These are phyloP conservation scores for Protomyces gravidus DNA, from an alignment of 1,139 yeast genomes.

Conservation along the genomic window DNA sequence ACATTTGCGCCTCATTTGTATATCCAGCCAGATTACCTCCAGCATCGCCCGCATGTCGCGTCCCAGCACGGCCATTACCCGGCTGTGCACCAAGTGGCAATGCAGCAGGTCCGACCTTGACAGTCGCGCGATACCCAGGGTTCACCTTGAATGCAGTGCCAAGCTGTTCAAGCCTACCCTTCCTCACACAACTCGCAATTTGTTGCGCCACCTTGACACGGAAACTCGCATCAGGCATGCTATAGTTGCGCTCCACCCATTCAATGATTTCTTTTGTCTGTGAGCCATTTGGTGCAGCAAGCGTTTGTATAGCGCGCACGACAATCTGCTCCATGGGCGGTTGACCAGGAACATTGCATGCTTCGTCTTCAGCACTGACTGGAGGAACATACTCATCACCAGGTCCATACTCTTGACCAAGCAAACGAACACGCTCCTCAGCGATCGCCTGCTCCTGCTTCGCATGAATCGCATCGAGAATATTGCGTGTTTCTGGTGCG, in stretches of 20 bases:
- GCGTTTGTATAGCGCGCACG: neutral
- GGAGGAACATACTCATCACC: conserved; percentile 17
- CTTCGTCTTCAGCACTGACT: neutral
- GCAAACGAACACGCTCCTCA: conserved; percentile 11
- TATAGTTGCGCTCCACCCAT: neutral
- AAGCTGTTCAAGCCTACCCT: neutral
- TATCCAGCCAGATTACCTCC: neutral
- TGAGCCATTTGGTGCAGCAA: neutral
- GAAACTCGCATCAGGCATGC: neutral
- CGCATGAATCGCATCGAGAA: conserved; percentile 25
- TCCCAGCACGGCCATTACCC: neutral
- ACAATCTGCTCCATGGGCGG: conserved; percentile 1
- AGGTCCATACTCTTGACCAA: conserved; percentile 6
- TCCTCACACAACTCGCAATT: neutral
- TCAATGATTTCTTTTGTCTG: neutral
- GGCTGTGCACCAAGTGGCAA: neutral
- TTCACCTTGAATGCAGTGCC: neutral
- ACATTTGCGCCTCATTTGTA: neutral
- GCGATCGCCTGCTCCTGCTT: conserved; percentile 26
- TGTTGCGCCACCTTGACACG: neutral
- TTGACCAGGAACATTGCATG: neutral
- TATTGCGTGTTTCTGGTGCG: conserved; percentile 33
- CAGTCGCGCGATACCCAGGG: neutral
- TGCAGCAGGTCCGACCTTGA: neutral
- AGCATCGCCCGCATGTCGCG: neutral